Conservation (phyloP, 2,329 filamentous ascomycete genomes). For the Trichoderma simmonsii region DNA sequence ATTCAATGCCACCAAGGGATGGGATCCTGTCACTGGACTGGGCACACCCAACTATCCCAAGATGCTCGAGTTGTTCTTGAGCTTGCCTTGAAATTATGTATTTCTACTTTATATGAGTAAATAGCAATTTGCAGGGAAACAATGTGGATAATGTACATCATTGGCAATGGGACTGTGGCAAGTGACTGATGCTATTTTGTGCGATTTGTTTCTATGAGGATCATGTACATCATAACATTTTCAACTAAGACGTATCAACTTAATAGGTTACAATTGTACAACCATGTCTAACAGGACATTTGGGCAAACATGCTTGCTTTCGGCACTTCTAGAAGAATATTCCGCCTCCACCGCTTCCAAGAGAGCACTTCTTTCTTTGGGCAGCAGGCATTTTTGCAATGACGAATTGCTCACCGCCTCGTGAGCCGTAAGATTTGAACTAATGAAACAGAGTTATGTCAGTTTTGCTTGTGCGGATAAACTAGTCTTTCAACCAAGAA, state of each 20-base stretch:
- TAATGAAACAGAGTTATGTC: not conserved
- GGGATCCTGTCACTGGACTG: conserved; percentile 19
- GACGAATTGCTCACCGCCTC: not conserved
- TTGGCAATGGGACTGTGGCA: not conserved
- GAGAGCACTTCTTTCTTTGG: not conserved
- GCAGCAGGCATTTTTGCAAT: conserved; percentile 9
- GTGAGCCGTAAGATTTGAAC: not conserved
- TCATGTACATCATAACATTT: not conserved
- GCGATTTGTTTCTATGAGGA: not conserved
- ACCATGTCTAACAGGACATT: not conserved
- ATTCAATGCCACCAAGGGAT: conserved; percentile 25
- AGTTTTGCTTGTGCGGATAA: not conserved
- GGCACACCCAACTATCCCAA: conserved; percentile 19
- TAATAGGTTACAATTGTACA: not conserved
- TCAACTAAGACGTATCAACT: too few species aligned
- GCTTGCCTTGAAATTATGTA: not conserved
- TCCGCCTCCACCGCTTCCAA: not conserved
- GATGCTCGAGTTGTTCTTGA: conserved; percentile 15
- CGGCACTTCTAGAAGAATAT: not conserved
- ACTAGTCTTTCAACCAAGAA: not conserved
- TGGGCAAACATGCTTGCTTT: not conserved
- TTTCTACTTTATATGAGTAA: not conserved
- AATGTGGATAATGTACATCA: not conserved
- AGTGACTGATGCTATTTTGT: not conserved
- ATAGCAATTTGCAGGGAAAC: not conserved